phyloP scores from a whole-genome alignment of 495 filamentous ascomycete genomes.

The Cercophora samala region DNA sequence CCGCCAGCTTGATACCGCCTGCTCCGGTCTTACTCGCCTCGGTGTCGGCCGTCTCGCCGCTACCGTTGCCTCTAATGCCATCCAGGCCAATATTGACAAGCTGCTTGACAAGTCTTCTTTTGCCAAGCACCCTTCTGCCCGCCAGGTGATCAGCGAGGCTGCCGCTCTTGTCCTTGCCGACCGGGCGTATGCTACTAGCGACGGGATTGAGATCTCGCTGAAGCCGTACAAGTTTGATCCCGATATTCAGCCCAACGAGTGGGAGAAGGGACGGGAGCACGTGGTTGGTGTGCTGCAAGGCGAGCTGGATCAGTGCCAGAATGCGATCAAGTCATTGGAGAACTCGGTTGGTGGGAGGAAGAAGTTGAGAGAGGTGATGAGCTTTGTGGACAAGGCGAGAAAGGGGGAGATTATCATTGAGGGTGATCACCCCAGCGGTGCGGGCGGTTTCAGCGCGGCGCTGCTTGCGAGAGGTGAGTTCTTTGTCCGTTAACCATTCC shows the following conservation, averaged over 20 bases:
- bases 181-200: constrained; percentile 90
- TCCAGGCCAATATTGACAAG: constrained; percentile 80
- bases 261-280: constrained; percentile 78
- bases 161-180: constrained; percentile 86
- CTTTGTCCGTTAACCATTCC: background rate
- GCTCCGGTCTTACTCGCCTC: constrained; percentile 83
- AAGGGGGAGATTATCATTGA: constrained; percentile 81
- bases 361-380: constrained; percentile 84
- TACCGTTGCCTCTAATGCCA: constrained; percentile 77
- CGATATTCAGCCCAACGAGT: constrained; percentile 86
- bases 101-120: constrained; percentile 80
- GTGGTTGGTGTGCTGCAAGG: constrained; percentile 71
- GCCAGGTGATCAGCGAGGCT: constrained; percentile 85
- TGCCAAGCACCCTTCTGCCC: constrained; percentile 81
- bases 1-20: constrained; percentile 88
- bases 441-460: constrained; percentile 84
- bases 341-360: constrained; percentile 68
- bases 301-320: constrained; percentile 79
- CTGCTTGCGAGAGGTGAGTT: constrained; percentile 74
- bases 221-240: constrained; percentile 98
- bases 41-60: constrained; percentile 92
- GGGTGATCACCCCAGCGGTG: constrained; percentile 75
- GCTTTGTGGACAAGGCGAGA: constrained; percentile 82
- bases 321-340: constrained; percentile 72
- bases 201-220: constrained; percentile 99